Evolutionary conservation across 352 stramenopile genomes (phyloP).

Genomic region (Pythium catenulatum): DNA sequence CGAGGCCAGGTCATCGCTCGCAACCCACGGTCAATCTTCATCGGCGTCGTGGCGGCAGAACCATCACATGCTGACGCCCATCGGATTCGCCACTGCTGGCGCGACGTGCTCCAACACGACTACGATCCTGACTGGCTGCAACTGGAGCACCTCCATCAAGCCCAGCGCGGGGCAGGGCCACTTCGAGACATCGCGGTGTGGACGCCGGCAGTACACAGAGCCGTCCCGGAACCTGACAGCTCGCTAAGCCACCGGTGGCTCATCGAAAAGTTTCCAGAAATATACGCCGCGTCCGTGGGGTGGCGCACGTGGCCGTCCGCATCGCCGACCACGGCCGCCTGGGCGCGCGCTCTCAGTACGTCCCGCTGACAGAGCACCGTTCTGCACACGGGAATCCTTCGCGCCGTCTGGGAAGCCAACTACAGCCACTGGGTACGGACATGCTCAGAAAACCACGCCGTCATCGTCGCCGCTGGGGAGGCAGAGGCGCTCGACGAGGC

Average conservation of each 20-base stretch:
- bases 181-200: neutral
- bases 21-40: neutral
- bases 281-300: neutral
- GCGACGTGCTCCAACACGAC: neutral
- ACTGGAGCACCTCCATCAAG: neutral
- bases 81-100: neutral
- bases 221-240: neutral
- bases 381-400: neutral
- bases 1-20: neutral
- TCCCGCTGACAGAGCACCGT: neutral
- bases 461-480: neutral
- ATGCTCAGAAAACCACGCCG: neutral
- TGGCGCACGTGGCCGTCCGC: neutral
- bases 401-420: neutral
- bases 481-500: neutral
- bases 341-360: neutral
- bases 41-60: neutral
- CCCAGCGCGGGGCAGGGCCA: neutral
- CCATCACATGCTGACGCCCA: neutral
- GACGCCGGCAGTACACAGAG: neutral
- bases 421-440: neutral
- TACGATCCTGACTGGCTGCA: neutral
- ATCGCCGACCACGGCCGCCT: neutral
- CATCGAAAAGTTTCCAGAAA: neutral
- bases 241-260: neutral